phyloP scores from a whole-genome alignment of 768 basidiomycete genomes.

The Dentipellis fragilis region DNA sequence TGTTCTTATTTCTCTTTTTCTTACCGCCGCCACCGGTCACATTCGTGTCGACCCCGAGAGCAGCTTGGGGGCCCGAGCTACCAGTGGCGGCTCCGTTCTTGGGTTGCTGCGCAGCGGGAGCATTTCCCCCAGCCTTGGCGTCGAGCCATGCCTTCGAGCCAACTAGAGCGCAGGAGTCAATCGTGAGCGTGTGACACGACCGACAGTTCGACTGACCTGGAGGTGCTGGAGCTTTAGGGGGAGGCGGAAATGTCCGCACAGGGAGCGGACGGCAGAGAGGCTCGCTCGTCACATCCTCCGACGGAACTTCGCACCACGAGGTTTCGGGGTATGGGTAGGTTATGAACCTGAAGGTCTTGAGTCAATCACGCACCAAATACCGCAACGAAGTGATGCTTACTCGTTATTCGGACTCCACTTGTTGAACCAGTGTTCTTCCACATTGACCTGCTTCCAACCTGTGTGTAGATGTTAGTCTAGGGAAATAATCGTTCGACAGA shows the following conservation, averaged over 20 bases:
- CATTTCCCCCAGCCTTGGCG: neutral
- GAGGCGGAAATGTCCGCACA: conserved; percentile 17
- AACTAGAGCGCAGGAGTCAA: neutral
- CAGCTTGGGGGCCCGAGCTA: neutral
- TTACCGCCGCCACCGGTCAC: no score
- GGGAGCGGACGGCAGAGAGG: conserved; percentile 37
- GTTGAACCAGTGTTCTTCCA: conserved; percentile 34
- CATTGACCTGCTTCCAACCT: conserved; percentile 40
- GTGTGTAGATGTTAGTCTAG: neutral
- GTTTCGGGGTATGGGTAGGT: conserved; percentile 31
- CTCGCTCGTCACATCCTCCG: conserved; percentile 27
- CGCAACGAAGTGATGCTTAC: conserved; percentile 13
- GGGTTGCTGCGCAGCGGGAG: neutral
- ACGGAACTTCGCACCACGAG: conserved; percentile 28
- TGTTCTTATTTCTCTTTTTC: no score
- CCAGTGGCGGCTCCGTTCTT: neutral
- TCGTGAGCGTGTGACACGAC: neutral
- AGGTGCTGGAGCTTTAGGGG: conserved; percentile 18
- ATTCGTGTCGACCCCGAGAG: neutral
- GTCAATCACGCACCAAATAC: neutral
- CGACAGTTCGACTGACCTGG: conserved; percentile 19
- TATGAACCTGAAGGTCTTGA: conserved; percentile 13
- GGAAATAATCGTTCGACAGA: no score
- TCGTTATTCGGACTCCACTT: conserved; percentile 20
- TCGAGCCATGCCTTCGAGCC: conserved; percentile 15